Evolutionary conservation across 2,329 filamentous ascomycete species (phyloP), one percentile per base, ranked within the genome.

Genomic region (Alternaria sp.): DNA sequence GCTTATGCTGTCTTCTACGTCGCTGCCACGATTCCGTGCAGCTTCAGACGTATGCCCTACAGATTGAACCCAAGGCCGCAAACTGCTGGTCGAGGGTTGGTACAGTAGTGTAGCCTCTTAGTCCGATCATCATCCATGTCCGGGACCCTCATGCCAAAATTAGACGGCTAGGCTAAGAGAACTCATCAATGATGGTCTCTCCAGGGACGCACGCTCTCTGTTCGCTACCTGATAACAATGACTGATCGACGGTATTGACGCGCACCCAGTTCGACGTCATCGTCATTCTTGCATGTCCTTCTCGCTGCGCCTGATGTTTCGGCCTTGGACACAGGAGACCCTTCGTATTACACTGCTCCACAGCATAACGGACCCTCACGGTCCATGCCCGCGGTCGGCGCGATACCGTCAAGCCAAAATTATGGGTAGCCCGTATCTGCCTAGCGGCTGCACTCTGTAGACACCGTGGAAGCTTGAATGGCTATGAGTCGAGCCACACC

Each of bases 71-170:
- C 46, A 38, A 38, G 46, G 53, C 47, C 30, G 54, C 58, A 53
- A 46, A 59, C 51, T 51, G 53, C 52, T 56, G 52, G 39, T 51
- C 41, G 52, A 46, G 42, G 51, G 41, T 41, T 59, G 52, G 57
- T 48, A 57, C 53, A 28, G 41, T 56, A 42, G 53, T 57, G 46
- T 47, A 39, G 39, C 22, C 36, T 57, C 38, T 20, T 38, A 58
- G 54, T 48, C 30, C 28, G 49, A 18, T 20, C 41, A n/a, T 14
- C 47, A 59, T 61, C 59, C 59, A 51, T 59, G 62, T 53, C 58
- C 49, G 56, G 42, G 43, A 59, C 59, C 55, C 51, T 53, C 57
- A 54, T 59, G 62, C 63, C 61, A 66, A 66, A 68, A 53, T 61
- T 68, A 64, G 63, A 57, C 36, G 38, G 43, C 53, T 39, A 20